Conservation (phyloP, 2,329 filamentous ascomycete genomes). For the Chalaropsis thielavioides region DNA sequence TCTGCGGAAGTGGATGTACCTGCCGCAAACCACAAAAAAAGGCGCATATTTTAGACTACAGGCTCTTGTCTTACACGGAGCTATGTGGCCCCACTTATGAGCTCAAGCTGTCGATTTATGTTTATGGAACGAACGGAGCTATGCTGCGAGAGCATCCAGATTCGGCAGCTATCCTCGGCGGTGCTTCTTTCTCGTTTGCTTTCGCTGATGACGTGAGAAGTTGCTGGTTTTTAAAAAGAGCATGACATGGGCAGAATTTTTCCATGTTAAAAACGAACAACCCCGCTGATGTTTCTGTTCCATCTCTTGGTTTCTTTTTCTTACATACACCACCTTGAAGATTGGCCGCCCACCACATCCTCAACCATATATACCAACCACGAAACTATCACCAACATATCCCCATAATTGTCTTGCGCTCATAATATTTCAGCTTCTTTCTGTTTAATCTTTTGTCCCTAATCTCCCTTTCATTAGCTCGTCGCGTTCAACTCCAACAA, state of each 20-base stretch:
- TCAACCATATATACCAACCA: not conserved
- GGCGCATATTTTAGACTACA: not conserved
- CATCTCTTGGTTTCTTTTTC: not conserved
- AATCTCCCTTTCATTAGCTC: not conserved
- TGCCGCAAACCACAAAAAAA: not conserved
- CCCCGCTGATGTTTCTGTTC: not conserved
- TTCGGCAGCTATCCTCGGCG: not conserved
- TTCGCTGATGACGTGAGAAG: not conserved
- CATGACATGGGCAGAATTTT: not conserved
- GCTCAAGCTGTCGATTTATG: not conserved
- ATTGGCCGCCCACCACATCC: slow-evolving; percentile 6
- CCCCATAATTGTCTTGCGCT: not conserved
- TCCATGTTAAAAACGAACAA: not conserved
- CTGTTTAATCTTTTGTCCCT: not conserved
- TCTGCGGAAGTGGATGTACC: not conserved
- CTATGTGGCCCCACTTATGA: not conserved
- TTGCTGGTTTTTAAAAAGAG: slow-evolving; percentile 1
- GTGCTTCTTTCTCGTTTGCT: not conserved
- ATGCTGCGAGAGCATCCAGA: not conserved
- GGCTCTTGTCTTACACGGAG: not conserved
- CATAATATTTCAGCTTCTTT: slow-evolving; percentile 1
- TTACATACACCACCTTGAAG: not conserved
- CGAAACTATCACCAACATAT: not conserved
- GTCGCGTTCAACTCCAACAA: not conserved
- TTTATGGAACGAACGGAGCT: not conserved